Evolutionary conservation across 2,329 filamentous ascomycete species (phyloP).

Genomic region (Penicillium sp.): DNA sequence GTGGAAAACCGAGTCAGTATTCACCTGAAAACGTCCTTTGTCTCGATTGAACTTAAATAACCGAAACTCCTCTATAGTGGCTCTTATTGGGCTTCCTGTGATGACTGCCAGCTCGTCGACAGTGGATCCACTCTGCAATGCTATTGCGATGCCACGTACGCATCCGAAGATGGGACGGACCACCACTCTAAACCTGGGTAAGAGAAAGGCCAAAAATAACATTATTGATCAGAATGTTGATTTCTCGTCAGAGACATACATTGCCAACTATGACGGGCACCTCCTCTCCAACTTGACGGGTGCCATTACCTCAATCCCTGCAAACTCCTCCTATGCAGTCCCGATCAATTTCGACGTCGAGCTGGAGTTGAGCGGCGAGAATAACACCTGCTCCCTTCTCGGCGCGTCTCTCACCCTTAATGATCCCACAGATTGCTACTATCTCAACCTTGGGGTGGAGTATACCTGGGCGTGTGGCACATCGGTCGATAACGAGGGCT

Average conservation of each 20-base stretch:
- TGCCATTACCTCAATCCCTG: not conserved
- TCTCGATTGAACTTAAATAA: not conserved
- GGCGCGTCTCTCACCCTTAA: not conserved
- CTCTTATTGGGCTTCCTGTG: not conserved
- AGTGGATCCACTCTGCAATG: not conserved
- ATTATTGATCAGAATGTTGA: not conserved
- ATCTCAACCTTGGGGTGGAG: not conserved
- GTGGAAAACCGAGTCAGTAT: not conserved
- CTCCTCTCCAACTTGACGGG: not conserved
- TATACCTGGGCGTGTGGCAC: not conserved
- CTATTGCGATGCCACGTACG: not conserved
- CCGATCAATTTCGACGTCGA: not conserved
- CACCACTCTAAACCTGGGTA: not conserved
- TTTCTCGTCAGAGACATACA: not conserved
- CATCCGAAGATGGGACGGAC: not conserved
- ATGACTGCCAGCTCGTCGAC: not conserved
- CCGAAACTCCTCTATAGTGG: not conserved
- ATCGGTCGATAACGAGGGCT: not conserved
- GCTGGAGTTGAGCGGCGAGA: not conserved
- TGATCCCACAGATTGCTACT: not conserved
- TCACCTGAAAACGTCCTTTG: not conserved
- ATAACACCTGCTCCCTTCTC: not conserved
- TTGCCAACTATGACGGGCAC: not conserved
- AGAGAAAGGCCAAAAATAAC: not conserved
- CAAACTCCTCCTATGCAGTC: not conserved